Percentiles rank a stretch among this genome's conserved stretches.
These are phyloP conservation scores for Tylopilus balloui DNA, from an alignment of 768 basidiomycete genomes.

Conservation along the genomic window DNA sequence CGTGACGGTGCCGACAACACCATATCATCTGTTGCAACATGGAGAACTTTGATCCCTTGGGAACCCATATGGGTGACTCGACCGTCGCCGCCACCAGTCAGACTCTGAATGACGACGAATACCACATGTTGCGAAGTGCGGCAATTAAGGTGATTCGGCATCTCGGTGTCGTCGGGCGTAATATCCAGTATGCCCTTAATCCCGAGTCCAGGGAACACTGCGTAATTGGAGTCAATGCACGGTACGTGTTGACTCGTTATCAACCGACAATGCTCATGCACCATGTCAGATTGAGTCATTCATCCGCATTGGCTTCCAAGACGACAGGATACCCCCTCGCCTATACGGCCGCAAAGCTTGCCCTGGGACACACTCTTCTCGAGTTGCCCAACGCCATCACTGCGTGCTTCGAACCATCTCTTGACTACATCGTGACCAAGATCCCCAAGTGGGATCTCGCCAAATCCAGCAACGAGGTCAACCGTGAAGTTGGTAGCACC, in stretches of 20 bases:
- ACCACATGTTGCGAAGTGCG: constrained; percentile 97
- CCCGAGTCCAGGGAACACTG: constrained; percentile 91
- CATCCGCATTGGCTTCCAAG: constrained; percentile 94
- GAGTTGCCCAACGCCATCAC: constrained; percentile 99
- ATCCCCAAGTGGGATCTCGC: constrained; percentile 99
- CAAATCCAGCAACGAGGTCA: constrained; percentile 92
- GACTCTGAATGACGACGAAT: constrained; percentile 95
- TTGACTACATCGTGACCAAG: constrained; percentile 99
- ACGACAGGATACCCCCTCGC: constrained; percentile 99
- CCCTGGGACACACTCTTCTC: constrained; percentile 93
- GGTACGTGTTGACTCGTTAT: constrained; percentile 36
- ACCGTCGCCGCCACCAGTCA: constrained; percentile 99
- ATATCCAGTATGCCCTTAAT: constrained; percentile 98
- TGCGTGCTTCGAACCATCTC: constrained; percentile 96
- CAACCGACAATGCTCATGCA: background rate
- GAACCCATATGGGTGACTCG: constrained; percentile 98
- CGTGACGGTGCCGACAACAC: constrained; percentile 98
- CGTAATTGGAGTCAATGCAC: constrained; percentile 97
- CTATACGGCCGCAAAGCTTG: constrained; percentile 98
- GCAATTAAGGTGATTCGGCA: constrained; percentile 95
- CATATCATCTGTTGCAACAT: constrained; percentile 99
- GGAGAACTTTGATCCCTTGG: constrained; percentile 99
- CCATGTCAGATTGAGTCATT: constrained; percentile 62
- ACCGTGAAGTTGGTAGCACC: constrained; percentile 90
- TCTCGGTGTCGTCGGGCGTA: constrained; percentile 90